These are phyloP conservation scores for Lasiosphaeria ovina DNA, from an alignment of 495 filamentous ascomycete genomes.

Conservation along the genomic window DNA sequence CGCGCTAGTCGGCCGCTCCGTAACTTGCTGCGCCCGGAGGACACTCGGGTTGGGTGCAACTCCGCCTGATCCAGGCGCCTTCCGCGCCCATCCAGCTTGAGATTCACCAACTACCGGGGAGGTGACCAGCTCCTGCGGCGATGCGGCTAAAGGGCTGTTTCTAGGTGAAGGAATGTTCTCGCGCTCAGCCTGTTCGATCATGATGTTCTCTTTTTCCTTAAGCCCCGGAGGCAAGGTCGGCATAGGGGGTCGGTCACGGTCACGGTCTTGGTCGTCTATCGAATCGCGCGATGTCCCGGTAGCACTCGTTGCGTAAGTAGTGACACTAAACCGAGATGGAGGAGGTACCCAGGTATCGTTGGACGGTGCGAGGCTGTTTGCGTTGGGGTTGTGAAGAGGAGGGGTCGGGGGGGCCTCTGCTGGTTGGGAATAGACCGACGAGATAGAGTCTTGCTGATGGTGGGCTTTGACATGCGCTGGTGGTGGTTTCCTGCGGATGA, in stretches of 20 bases:
- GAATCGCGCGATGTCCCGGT: constrained; percentile 57
- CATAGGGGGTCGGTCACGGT: constrained; percentile 32
- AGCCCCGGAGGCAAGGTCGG: constrained; percentile 28
- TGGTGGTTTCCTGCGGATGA: constrained; percentile 42
- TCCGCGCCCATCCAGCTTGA: constrained; percentile 19
- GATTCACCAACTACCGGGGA: constrained; percentile 17
- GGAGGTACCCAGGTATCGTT: constrained; percentile 49
- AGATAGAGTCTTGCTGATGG: constrained; percentile 35
- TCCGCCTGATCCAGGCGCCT: constrained; percentile 8
- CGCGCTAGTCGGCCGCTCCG: constrained; percentile 25
- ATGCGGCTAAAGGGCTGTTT: constrained; percentile 28
- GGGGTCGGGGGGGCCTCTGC: constrained; percentile 22
- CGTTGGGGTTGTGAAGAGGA: constrained; percentile 24
- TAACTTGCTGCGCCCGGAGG: constrained; percentile 12
- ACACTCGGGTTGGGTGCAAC: constrained; percentile 12
- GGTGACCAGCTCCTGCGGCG: constrained; percentile 27
- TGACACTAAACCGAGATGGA: constrained; percentile 68
- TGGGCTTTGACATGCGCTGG: constrained; percentile 24
- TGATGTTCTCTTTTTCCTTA: constrained; percentile 11
- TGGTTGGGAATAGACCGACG: constrained; percentile 38
- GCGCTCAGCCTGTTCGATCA: background rate
- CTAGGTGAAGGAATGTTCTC: constrained; percentile 6
- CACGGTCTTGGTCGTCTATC: constrained; percentile 34
- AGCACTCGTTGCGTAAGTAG: constrained; percentile 63
- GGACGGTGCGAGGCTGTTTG: constrained; percentile 18